Conservation (phyloP, 2,329 filamentous ascomycete species). For the Chrysosporium keratinophilum region DNA sequence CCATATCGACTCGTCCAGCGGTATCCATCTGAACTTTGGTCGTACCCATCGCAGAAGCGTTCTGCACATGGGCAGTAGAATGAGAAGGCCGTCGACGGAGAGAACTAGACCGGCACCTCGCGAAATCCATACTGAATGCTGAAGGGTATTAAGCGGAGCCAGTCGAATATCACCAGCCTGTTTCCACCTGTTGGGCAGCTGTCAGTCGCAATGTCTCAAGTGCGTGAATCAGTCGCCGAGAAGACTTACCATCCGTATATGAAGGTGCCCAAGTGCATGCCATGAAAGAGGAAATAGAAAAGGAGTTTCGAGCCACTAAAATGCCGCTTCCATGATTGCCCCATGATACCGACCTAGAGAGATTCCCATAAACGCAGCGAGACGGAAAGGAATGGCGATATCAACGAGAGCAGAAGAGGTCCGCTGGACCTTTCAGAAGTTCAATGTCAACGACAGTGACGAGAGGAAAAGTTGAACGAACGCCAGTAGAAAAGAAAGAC, state of each 20-base stretch:
- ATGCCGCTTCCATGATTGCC: constrained; percentile 40
- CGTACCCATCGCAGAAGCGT: constrained; percentile 75
- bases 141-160: constrained; percentile 66
- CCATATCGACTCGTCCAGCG: constrained; percentile 94
- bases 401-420: background rate
- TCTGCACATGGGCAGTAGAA: constrained; percentile 87
- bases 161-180: constrained; percentile 60
- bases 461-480: background rate
- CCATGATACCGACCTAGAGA: constrained; percentile 11
- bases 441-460: background rate
- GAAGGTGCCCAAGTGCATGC: constrained; percentile 67
- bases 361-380: constrained; percentile 6
- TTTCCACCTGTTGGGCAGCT: constrained; percentile 54
- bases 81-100: constrained; percentile 73
- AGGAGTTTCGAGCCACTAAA: constrained; percentile 60
- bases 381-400: background rate
- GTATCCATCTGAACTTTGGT: constrained; percentile 77
- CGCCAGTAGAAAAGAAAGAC: background rate
- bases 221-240: background rate
- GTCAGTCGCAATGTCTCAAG: background rate
- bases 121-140: constrained; percentile 90
- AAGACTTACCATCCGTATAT: constrained; percentile 66
- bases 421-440: background rate
- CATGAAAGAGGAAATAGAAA: constrained; percentile 76
- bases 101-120: constrained; percentile 83